Evolutionary conservation across 2,329 filamentous ascomycete genomes (phyloP), one percentile per base, ranked within the genome.

Genomic region (Podosphaera aphanis): DNA sequence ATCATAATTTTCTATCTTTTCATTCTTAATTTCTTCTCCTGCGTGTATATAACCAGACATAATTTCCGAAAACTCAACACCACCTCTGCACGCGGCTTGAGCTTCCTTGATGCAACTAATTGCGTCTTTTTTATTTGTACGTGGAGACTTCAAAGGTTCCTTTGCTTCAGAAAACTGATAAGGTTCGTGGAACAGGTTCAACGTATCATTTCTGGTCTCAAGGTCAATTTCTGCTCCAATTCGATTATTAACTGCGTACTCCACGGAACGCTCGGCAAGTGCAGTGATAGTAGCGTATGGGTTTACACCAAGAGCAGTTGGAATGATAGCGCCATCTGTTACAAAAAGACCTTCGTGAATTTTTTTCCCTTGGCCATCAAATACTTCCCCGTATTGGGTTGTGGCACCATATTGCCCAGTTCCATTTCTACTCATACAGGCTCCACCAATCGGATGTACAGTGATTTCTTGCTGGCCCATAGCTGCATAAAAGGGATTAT

Each of bases 281-380:
- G 77, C 77, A 0, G 75, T 70, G 50, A 81, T 81, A 1, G 77
- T 82, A 1, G 77, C 77, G 45, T 79, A 68, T 0, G 77, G 77
- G 53, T 82, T 82, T 2, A 74, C 73, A 13, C 75, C 63, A 2
- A 81, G 62, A 0, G 77, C 69, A 6, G 69, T 68, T 0, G 77
- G 77, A 15, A 82, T 68, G 0, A 73, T 60, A 2, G 76, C 65
- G 7, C 63, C 75, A 54, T 82, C 77, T 0, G 70, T 71, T 25
- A 77, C 70, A 16, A 79, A 64, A 1, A 81, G 63, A 0, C 75
- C 76, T 0, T 62, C 43, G 52, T 81, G 63, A 0, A 67, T 66
- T 29, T 74, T 67, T 0, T 53, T 54, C 0, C 66, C 67, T 3
- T 61, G 54, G 2, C 74, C 74, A 0, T 54, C 65, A 46, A 79